Conservation (phyloP, 179 eudicot species). For the Gypsophila paniculata region DNA sequence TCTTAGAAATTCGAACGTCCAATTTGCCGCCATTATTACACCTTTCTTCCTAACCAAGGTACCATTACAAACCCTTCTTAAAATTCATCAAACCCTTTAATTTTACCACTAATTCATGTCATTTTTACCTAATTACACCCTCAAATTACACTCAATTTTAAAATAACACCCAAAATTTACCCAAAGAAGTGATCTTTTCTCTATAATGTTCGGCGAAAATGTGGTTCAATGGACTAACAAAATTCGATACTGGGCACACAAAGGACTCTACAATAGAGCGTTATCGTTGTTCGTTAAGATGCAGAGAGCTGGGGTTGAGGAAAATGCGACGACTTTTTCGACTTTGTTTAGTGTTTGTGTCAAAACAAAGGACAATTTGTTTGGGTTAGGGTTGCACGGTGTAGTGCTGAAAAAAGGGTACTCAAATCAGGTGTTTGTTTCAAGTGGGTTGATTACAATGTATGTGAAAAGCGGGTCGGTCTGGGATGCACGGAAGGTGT, state of each 20-base stretch:
- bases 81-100: neutral
- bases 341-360: conserved; percentile 32
- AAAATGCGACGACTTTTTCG: conserved; percentile 36
- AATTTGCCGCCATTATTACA: neutral
- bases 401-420: conserved; percentile 30
- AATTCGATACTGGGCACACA: conserved; percentile 27
- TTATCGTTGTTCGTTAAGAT: conserved; percentile 30
- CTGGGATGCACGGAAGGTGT: conserved; percentile 33
- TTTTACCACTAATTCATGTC: neutral
- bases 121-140: too few relatives aligned
- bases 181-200: neutral
- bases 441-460: conserved; percentile 36
- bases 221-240: conserved; percentile 38
- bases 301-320: conserved; percentile 31
- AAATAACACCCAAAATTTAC: neutral
- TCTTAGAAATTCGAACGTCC: neutral
- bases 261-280: conserved; percentile 28
- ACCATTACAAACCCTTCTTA: neutral
- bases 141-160: neutral
- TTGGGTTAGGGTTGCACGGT: conserved; percentile 34
- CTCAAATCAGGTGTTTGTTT: conserved; percentile 31
- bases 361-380: conserved; percentile 16
- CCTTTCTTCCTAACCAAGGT: neutral
- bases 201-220: conserved; percentile 26
- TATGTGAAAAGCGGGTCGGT: conserved; percentile 21